Evolutionary conservation across 192 early-diverging fungal species (phyloP), one percentile per base, ranked within the genome.

Genomic region (Podila horticola): DNA sequence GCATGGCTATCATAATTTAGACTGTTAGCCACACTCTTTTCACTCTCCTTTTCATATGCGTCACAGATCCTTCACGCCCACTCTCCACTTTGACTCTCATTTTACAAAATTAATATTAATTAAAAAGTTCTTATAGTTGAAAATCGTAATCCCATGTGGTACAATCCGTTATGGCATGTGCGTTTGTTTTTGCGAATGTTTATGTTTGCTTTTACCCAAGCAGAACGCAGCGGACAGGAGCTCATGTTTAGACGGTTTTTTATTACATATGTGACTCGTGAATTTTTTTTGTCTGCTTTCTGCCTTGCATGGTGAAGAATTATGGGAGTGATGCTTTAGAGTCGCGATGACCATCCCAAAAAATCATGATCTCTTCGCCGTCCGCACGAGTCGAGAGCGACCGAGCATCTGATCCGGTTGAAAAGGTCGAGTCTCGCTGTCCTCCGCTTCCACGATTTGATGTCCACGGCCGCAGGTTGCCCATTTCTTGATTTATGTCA

Each of bases 281-380:
- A 55, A 1, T 52, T 52, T 52, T 17, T 17, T n/a, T 2, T 19
- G 11, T 52, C n/a, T n/a, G n/a, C 24, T 19, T 55, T n/a, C 24
- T 24, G 6, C 24, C n/a, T 55, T 9, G n/a, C 9, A 55, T 55
- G 9, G n/a, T 26, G 11, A 45, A 45, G 41, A 45, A 24, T 55
- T 9, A 55, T 26, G 52, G 24, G 1, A 55, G 52, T 10, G 77
- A 72, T 2, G 33, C 34, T 57, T 62, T 64, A 4, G 76, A 79
- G 36, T 57, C 52, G 1, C 70, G 70, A 41, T 67, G 65, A 8
- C 77, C 77, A 58, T 81, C 71, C 77, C 77, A 81, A 55, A 73
- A 81, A 30, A 81, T 72, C 77, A 73, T 81, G 30, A 81, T 81
- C 49, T 73, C 77, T 26, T 81, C 77, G 1, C 77, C 77, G 24